phyloP scores from a whole-genome alignment of 768 basidiomycete species.

The Hericium coralloides region DNA sequence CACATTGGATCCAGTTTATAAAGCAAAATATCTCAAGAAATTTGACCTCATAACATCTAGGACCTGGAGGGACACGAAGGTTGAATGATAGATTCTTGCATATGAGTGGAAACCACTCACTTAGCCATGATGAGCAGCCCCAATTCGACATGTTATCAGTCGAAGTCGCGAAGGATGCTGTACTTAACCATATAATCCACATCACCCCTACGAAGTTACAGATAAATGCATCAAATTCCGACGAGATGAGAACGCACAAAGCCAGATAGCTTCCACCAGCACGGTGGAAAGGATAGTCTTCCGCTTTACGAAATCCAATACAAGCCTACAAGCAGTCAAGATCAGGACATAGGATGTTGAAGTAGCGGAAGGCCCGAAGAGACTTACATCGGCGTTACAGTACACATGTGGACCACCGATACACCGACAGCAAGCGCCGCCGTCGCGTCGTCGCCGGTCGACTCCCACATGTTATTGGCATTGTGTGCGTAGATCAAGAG shows the following conservation, averaged over 20 bases:
- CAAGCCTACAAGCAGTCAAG: neutral
- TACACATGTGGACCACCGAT: neutral
- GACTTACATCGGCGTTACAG: neutral
- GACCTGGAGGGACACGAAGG: neutral
- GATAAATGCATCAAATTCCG: neutral
- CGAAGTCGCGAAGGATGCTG: neutral
- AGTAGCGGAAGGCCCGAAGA: neutral
- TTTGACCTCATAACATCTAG: neutral
- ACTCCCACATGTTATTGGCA: neutral
- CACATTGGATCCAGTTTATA: neutral
- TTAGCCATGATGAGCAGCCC: too few relatives aligned
- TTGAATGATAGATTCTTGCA: too few relatives aligned
- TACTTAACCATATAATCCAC: neutral
- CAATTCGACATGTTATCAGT: neutral
- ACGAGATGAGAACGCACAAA: neutral
- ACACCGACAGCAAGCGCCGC: neutral
- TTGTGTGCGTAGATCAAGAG: neutral
- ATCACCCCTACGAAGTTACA: neutral
- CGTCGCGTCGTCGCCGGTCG: neutral
- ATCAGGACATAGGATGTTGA: neutral
- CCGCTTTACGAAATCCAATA: neutral
- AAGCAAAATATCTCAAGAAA: neutral
- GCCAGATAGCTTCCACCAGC: neutral
- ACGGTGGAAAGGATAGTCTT: neutral
- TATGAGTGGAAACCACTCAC: too few relatives aligned